Conservation (phyloP, 75 land plant species). For the Azolla pinnata region DNA sequence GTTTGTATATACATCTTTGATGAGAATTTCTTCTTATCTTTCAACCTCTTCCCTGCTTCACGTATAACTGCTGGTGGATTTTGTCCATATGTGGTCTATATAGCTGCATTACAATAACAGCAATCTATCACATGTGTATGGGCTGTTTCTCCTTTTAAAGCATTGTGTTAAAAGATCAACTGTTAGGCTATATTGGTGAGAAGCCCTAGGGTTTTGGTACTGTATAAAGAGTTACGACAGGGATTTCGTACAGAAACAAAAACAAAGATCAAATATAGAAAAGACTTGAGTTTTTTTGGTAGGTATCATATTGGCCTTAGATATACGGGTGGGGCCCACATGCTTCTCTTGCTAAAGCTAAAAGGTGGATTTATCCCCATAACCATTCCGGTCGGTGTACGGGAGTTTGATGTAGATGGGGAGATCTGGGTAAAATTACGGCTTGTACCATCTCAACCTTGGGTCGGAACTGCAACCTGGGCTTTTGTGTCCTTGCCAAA, state of each 20-base stretch:
- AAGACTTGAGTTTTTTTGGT: constrained; percentile 13
- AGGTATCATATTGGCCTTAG: constrained; percentile 98
- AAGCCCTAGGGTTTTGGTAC: not conserved
- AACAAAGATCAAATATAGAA: too few relatives aligned
- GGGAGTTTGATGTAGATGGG: constrained; percentile 94
- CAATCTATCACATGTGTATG: too few relatives aligned
- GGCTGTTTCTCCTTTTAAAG: not conserved
- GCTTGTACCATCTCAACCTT: constrained; percentile 84
- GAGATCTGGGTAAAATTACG: constrained; percentile 97
- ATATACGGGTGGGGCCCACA: constrained; percentile 91
- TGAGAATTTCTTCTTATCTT: too few relatives aligned
- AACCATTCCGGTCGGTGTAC: constrained; percentile 76
- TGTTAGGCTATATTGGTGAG: not conserved
- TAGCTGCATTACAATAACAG: too few relatives aligned
- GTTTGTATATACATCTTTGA: too few relatives aligned
- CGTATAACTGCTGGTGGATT: too few relatives aligned
- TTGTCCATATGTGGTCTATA: too few relatives aligned
- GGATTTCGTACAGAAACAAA: too few relatives aligned
- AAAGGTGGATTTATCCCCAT: constrained; percentile 77
- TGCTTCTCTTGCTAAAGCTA: constrained; percentile 62
- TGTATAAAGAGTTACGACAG: too few relatives aligned
- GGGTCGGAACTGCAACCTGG: constrained; percentile 94
- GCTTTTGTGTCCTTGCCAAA: constrained; percentile 98
- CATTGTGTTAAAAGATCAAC: not conserved
- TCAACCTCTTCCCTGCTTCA: too few relatives aligned